Evolutionary conservation across 345 rosid species (phyloP).

Genomic region (Salix udensis): DNA sequence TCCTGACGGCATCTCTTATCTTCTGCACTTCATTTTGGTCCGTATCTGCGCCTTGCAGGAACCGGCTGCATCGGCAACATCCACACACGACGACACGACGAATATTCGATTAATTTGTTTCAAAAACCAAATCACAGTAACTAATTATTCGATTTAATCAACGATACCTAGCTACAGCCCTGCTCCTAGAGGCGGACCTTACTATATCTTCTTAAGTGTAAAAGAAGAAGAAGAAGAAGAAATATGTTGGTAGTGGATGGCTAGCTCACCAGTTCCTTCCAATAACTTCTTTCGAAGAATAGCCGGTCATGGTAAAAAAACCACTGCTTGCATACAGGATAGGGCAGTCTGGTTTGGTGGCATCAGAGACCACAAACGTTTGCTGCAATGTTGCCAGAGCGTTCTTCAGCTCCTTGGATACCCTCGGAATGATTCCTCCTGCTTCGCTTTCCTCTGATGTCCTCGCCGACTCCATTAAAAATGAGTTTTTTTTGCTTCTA

Average conservation of each 20-base stretch:
- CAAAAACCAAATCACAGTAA: too few species aligned
- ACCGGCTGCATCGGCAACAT: slow-evolving; percentile 62
- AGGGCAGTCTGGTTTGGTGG: slow-evolving; percentile 83
- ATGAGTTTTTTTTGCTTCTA: slow-evolving; percentile 34
- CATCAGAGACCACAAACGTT: slow-evolving; percentile 94
- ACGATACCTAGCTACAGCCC: background rate
- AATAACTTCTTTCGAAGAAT: slow-evolving; percentile 68
- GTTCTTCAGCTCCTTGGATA: slow-evolving; percentile 78
- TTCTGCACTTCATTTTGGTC: slow-evolving; percentile 69
- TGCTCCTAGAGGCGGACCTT: too few species aligned
- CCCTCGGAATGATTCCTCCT: slow-evolving; percentile 60
- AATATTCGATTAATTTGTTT: too few species aligned
- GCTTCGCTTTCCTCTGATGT: slow-evolving; percentile 61
- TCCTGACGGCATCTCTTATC: slow-evolving; percentile 70
- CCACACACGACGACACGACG: background rate
- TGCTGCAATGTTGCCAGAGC: slow-evolving; percentile 88
- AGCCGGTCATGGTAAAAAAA: slow-evolving; percentile 90
- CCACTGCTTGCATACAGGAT: slow-evolving; percentile 93
- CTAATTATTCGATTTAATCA: too few species aligned
- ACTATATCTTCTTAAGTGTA: too few species aligned
- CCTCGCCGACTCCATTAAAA: slow-evolving; percentile 38
- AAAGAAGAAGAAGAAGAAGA: too few species aligned
- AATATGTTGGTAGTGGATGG: background rate
- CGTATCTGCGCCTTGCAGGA: slow-evolving; percentile 89
- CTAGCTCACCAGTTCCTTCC: slow-evolving; percentile 84